Conservation (phyloP, 2,329 filamentous ascomycete genomes). For the Diaporthe caulivora region DNA sequence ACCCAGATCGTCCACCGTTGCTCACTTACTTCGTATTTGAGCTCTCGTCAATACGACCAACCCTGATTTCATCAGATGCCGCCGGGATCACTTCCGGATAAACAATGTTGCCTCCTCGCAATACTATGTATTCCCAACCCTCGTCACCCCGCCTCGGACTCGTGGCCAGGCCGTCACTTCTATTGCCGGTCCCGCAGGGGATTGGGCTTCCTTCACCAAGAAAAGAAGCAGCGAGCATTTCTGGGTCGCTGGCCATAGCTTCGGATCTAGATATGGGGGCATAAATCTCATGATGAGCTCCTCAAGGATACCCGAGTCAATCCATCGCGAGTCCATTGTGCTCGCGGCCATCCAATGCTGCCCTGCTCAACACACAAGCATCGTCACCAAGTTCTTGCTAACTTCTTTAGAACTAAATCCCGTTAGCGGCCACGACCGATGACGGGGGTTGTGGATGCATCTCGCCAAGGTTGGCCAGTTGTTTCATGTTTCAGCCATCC, state of each 20-base stretch:
- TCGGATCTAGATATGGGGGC: neutral
- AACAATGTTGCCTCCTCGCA: neutral
- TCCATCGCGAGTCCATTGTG: neutral
- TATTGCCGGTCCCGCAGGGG: neutral
- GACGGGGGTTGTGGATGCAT: conserved; percentile 8
- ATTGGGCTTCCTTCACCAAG: neutral
- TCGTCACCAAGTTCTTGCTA: neutral
- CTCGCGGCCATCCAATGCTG: too few relatives aligned
- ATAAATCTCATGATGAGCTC: conserved; percentile 15
- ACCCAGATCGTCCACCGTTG: neutral
- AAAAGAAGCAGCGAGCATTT: neutral
- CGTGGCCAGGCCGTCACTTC: neutral
- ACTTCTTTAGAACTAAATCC: conserved; percentile 1
- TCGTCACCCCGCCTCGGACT: conserved; percentile 9
- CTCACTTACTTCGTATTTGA: conserved; percentile 19
- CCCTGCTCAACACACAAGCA: conserved; percentile 13
- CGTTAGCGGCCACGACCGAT: neutral
- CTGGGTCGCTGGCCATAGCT: neutral
- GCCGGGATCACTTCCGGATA: neutral
- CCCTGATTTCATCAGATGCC: conserved; percentile 2
- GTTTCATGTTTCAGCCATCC: conserved; percentile 40
- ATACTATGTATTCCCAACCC: neutral
- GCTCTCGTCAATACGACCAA: conserved; percentile 3
- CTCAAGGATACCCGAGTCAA: conserved; percentile 20
- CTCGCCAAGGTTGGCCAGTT: conserved; percentile 23